Evolutionary conservation across 2,329 filamentous ascomycete species (phyloP), one percentile per base, ranked within the genome.

Genomic region (Byssoonygena ceratinophila): DNA sequence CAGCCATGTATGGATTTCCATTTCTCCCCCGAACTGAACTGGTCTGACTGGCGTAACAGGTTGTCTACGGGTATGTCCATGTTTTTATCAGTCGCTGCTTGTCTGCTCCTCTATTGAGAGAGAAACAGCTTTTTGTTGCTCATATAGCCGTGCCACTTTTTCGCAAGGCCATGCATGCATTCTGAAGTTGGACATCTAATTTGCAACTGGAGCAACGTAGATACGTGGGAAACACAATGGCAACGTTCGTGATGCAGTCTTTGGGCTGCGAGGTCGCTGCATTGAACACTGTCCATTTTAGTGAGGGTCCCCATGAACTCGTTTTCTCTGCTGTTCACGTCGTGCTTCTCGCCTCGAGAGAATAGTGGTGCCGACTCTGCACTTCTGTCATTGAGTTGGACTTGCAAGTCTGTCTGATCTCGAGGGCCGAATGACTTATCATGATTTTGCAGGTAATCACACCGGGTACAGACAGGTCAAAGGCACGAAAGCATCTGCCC

Each of bases 171-270:
- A n/a, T n/a, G n/a, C n/a, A n/a, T n/a, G n/a, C n/a, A n/a, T n/a
- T n/a, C n/a, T n/a, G n/a, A n/a, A n/a, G n/a, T n/a, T n/a, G n/a
- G n/a, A n/a, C n/a, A 18, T 51, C 49, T 51, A 40, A 45, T 40
- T 8, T 40, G 23, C 9, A 20, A 4, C 2, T 20, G 22, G 23
- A 31, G n/a, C 41, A 6, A 32, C 16, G 32, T 67, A 95, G 92
- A 66, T 91, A 96, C 77, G 92, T 98, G 60, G 92, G 92, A 48
- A 98, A 98, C 68, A 95, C 91, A 63, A 95, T 98, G 76, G 90
- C 90, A 39, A 89, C 89, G 1, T 94, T 95, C 65, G 87, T 90
- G 59, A 84, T 98, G 77, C 91, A 98, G 69, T 85, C 86, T 0
- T 73, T 98, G 47, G 92, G 92, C 45, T 96, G 89, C 65, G 91